These are phyloP conservation scores for Albifimbria verrucaria DNA, from an alignment of 2,329 filamentous ascomycete genomes.

Conservation along the genomic window DNA sequence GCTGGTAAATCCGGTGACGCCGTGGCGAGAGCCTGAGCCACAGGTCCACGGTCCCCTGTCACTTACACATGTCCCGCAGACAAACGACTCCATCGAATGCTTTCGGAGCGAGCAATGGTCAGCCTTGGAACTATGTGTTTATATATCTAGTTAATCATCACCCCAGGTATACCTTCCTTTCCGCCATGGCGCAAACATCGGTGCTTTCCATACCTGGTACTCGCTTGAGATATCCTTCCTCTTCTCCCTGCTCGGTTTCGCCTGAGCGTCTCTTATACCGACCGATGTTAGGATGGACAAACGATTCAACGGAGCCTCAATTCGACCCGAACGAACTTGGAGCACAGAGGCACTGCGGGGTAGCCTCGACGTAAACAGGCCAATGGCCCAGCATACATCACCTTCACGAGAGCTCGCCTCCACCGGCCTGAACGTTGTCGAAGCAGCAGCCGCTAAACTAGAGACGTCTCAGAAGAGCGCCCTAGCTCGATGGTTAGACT, in stretches of 20 bases:
- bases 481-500: conserved; percentile 21
- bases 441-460: neutral
- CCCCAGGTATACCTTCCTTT: neutral
- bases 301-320: neutral
- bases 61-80: neutral
- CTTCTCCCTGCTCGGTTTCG: neutral
- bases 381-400: conserved; percentile 1
- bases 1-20: neutral
- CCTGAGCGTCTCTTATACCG: neutral
- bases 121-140: neutral
- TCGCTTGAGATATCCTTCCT: neutral
- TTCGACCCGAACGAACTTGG: neutral
- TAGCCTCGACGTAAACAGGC: neutral
- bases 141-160: neutral
- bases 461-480: conserved; percentile 11
- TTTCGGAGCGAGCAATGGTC: neutral
- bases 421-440: conserved; percentile 9
- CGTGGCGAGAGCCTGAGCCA: neutral
- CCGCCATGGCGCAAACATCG: neutral
- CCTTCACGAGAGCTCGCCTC: conserved; percentile 16
- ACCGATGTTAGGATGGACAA: neutral
- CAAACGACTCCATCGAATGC: neutral
- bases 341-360: conserved; percentile 1
- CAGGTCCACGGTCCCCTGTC: neutral
- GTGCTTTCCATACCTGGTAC: neutral